A percentile compares a stretch with the other conserved stretches of the same genome.
Evolutionary conservation across 306 rosid genomes (phyloP).

Genomic region (Cucumis sativus): DNA sequence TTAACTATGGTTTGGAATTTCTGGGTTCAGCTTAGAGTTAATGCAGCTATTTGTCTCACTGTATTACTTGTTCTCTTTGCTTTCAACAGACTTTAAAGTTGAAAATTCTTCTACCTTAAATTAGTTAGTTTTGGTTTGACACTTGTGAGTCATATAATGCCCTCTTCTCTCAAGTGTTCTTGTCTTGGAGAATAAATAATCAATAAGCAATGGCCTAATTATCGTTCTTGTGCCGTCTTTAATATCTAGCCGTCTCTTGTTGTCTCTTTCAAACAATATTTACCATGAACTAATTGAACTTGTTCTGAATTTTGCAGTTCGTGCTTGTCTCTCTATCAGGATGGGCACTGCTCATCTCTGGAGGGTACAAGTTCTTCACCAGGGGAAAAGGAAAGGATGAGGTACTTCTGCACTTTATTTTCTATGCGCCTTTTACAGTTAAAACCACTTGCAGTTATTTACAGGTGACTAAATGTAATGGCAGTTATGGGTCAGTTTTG

Average conservation of each 20-base stretch:
- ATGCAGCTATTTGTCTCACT: neutral
- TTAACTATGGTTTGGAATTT: neutral
- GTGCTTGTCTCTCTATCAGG: conserved; percentile 70
- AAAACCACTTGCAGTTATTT: neutral
- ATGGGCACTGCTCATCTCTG: conserved; percentile 61
- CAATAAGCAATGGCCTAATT: neutral
- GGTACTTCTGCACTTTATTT: conserved; percentile 32
- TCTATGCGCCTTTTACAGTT: neutral
- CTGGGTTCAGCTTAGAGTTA: neutral
- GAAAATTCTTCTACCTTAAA: neutral
- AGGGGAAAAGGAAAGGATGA: conserved; percentile 74
- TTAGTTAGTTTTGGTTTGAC: neutral
- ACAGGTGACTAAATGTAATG: neutral
- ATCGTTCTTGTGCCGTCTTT: neutral
- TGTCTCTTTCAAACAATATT: neutral
- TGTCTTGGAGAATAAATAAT: neutral
- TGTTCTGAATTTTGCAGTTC: conserved; percentile 49
- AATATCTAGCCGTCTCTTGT: neutral
- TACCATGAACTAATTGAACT: neutral
- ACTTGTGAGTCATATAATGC: neutral
- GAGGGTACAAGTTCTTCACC: conserved; percentile 51
- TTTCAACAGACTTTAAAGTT: neutral
- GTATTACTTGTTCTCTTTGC: neutral
- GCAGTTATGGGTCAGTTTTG: neutral
- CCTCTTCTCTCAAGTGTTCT: neutral